phyloP scores from a whole-genome alignment of 1,284 basidiomycete genomes.

The Phenoliferia sp. region DNA sequence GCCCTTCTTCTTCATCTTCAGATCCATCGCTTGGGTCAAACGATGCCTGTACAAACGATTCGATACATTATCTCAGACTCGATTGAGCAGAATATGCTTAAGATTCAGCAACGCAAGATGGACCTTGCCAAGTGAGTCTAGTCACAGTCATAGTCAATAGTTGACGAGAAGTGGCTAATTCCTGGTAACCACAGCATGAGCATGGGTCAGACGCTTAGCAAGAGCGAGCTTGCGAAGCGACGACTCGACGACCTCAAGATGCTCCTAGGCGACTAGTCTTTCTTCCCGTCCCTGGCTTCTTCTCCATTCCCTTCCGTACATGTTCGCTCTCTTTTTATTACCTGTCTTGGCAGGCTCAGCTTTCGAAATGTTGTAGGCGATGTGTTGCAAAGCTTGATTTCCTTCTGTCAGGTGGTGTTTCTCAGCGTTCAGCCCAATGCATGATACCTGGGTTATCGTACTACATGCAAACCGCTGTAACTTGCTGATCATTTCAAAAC shows the following conservation, averaged over 20 bases:
- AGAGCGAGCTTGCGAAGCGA: slow-evolving; percentile 36
- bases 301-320: no score
- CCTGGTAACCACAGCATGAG: slow-evolving; percentile 28
- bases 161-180: background rate
- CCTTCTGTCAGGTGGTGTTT: no score
- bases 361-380: no score
- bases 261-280: slow-evolving; percentile 17
- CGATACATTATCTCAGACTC: slow-evolving; percentile 90
- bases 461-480: no score
- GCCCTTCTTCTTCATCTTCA: background rate
- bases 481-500: no score
- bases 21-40: slow-evolving; percentile 80
- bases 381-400: no score
- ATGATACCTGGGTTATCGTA: no score
- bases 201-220: slow-evolving; percentile 37
- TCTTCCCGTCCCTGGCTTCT: background rate
- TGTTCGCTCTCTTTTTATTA: no score
- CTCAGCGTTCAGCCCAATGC: no score
- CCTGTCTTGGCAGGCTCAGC: no score
- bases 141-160: no score
- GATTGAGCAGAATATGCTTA: slow-evolving; percentile 63
- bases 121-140: slow-evolving; percentile 70
- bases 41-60: slow-evolving; percentile 78
- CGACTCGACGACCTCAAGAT: slow-evolving; percentile 36
- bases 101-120: slow-evolving; percentile 92